These are phyloP conservation scores for Yarrowia phangngaensis DNA, from an alignment of 805 yeast genomes.

Conservation along the genomic window DNA sequence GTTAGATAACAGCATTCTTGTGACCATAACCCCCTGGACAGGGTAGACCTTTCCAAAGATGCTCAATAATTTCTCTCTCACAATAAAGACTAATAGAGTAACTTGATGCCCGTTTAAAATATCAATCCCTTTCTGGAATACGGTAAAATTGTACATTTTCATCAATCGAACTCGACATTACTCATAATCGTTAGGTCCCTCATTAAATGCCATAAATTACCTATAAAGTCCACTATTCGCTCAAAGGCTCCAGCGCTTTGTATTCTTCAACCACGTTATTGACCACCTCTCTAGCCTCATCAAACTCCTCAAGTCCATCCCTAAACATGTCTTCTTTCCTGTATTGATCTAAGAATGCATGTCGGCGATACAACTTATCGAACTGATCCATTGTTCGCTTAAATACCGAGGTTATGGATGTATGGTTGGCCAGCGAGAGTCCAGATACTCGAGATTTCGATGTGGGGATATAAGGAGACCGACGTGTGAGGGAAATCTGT, in stretches of 20 bases:
- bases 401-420: conserved; percentile 66
- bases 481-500: conserved; percentile 71
- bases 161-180: too few relatives aligned
- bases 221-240: too few relatives aligned
- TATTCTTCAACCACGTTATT: conserved; percentile 73
- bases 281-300: conserved; percentile 69
- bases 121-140: too few relatives aligned
- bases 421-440: conserved; percentile 75
- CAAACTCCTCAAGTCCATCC: conserved; percentile 62
- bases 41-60: too few relatives aligned
- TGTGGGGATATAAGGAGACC: conserved; percentile 53
- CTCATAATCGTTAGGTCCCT: too few relatives aligned
- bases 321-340: conserved; percentile 46
- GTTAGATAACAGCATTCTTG: too few relatives aligned
- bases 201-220: too few relatives aligned
- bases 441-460: conserved; percentile 62
- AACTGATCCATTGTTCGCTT: conserved; percentile 67
- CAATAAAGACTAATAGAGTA: too few relatives aligned
- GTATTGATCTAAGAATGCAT: conserved; percentile 82
- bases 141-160: too few relatives aligned
- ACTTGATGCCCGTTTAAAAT: too few relatives aligned
- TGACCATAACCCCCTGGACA: too few relatives aligned
- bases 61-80: too few relatives aligned
- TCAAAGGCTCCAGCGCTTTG: conserved; percentile 43
- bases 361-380: conserved; percentile 71